Percentiles rank a stretch among this genome's conserved stretches.
These are phyloP conservation scores for Marchantia paleacea DNA, from an alignment of 225 moss, liverwort and hornwort genomes.

Conservation along the genomic window DNA sequence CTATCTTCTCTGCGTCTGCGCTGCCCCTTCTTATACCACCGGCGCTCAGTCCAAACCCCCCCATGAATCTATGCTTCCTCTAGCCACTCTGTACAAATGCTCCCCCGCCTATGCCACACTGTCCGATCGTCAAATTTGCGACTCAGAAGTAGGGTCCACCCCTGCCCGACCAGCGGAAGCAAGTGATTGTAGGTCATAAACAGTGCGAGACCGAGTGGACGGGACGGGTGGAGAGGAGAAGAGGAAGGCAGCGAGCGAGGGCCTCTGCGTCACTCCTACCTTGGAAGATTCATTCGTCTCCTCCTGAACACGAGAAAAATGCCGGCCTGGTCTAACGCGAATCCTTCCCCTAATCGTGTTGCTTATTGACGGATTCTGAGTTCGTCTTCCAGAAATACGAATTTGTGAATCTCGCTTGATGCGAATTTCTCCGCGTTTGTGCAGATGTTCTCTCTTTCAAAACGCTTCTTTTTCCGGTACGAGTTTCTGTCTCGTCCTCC, in stretches of 20 bases:
- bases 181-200: slow-evolving; percentile 5
- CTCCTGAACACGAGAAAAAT: background rate
- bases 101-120: background rate
- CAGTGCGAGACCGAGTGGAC: no score
- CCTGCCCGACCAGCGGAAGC: background rate
- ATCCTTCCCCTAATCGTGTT: slow-evolving; percentile 1
- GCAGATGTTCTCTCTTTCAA: background rate
- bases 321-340: background rate
- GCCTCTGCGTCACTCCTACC: background rate
- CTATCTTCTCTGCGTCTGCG: background rate
- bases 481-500: background rate
- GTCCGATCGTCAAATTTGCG: background rate
- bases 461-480: background rate
- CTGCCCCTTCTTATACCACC: background rate
- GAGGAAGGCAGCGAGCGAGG: background rate
- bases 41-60: background rate
- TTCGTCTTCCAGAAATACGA: background rate
- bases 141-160: slow-evolving; percentile 8
- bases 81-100: background rate
- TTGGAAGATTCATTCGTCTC: background rate
- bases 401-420: background rate
- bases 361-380: background rate
- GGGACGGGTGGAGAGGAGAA: background rate
- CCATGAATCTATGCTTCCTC: background rate
- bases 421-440: background rate